Percentiles rank a stretch among this genome's conserved stretches.
These are phyloP conservation scores for Boletus sp. DNA, from an alignment of 768 basidiomycete species.

Conservation along the genomic window DNA sequence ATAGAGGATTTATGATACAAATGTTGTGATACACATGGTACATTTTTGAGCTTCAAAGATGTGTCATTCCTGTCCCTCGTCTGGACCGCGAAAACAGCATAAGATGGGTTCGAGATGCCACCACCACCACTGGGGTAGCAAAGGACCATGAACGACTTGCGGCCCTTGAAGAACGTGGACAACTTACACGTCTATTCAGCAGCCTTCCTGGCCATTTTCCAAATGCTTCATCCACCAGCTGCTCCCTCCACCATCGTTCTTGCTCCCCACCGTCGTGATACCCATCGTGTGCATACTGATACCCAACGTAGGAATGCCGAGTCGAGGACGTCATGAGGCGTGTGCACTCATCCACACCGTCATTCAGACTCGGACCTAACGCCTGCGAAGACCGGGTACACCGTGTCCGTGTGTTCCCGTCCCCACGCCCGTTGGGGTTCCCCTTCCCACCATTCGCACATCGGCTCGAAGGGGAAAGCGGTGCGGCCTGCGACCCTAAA, in stretches of 20 bases:
- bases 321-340: constrained; percentile 34
- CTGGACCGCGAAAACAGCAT: constrained; percentile 59
- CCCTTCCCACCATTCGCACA: neutral
- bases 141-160: neutral
- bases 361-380: constrained; percentile 3
- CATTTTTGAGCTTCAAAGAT: neutral
- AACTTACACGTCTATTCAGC: constrained; percentile 65
- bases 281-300: constrained; percentile 20
- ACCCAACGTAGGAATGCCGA: constrained; percentile 16
- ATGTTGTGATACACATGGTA: neutral
- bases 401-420: neutral
- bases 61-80: constrained; percentile 43
- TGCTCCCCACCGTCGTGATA: constrained; percentile 25
- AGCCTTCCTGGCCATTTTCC: constrained; percentile 67
- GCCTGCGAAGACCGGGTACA: constrained; percentile 4
- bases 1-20: constrained; percentile 16
- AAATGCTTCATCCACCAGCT: constrained; percentile 49
- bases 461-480: neutral
- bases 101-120: constrained; percentile 65
- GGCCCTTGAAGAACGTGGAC: neutral
- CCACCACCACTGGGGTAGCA: constrained; percentile 72
- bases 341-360: constrained; percentile 36
- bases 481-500: constrained; percentile 14
- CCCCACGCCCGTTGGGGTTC: neutral
- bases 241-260: constrained; percentile 41